Conservation (phyloP, 129 eudicot species). For the Calendula officinalis region DNA sequence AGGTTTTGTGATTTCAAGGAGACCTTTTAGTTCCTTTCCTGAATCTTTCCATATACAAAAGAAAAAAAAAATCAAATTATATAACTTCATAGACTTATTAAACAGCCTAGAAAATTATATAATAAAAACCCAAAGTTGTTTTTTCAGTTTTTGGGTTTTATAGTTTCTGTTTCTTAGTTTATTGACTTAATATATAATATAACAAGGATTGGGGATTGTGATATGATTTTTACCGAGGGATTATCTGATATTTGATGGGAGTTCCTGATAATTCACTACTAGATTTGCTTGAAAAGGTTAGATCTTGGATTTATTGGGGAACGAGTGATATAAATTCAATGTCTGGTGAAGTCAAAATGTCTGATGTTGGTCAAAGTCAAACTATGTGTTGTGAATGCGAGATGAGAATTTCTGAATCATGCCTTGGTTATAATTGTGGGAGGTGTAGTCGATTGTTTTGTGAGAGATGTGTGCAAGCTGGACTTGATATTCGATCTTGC, state of each 20-base stretch:
- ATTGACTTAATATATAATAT: slow-evolving; percentile 16
- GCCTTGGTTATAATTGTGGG: slow-evolving; percentile 47
- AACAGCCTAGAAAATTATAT: slow-evolving; percentile 11
- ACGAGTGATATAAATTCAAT: slow-evolving; percentile 30
- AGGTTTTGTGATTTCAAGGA: slow-evolving; percentile 48
- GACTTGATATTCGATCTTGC: slow-evolving; percentile 51
- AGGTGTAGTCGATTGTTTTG: slow-evolving; percentile 64
- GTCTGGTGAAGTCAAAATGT: slow-evolving; percentile 50
- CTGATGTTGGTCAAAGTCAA: slow-evolving; percentile 24
- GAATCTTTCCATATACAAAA: slow-evolving; percentile 31
- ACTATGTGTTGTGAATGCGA: slow-evolving; percentile 51
- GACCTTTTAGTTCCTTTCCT: slow-evolving; percentile 41
- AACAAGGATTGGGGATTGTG: slow-evolving; percentile 13
- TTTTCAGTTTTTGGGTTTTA: slow-evolving; percentile 55
- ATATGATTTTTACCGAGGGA: slow-evolving; percentile 18
- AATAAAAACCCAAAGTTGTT: slow-evolving; percentile 32
- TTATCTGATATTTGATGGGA: slow-evolving; percentile 55
- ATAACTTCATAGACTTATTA: slow-evolving; percentile 32
- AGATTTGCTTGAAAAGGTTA: slow-evolving; percentile 70
- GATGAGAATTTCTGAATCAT: slow-evolving; percentile 36
- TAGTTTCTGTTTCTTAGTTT: slow-evolving; percentile 27
- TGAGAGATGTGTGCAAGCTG: slow-evolving; percentile 58
- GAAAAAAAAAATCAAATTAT: slow-evolving; percentile 21
- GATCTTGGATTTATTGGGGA: slow-evolving; percentile 76
- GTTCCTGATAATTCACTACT: slow-evolving; percentile 56